A percentile compares a stretch with the other conserved stretches of the same genome.
These are phyloP conservation scores for Starmerella stigmatis DNA, from an alignment of 805 yeast genomes.

Conservation along the genomic window DNA sequence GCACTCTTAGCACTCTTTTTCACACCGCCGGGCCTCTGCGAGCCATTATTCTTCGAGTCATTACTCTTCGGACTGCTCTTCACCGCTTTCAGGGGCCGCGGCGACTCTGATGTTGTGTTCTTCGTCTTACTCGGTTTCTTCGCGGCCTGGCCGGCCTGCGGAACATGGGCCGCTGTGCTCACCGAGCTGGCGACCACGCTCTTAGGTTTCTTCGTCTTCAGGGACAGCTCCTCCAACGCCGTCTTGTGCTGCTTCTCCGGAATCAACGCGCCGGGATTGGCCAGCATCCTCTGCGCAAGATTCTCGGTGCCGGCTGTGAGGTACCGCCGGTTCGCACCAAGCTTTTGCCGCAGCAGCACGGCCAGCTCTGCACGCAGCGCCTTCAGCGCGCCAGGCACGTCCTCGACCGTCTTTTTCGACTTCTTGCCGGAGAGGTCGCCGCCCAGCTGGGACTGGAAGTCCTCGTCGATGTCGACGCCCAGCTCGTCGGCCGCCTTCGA, in stretches of 20 bases:
- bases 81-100: no score
- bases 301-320: conserved; percentile 30
- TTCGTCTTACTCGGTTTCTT: not conserved
- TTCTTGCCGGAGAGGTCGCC: conserved; percentile 41
- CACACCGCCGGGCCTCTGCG: not conserved
- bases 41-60: not conserved
- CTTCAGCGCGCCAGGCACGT: conserved; percentile 5
- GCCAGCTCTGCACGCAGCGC: conserved; percentile 24
- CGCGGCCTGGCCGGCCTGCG: no score
- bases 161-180: no score
- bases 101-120: not conserved
- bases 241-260: conserved; percentile 20
- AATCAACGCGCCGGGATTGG: conserved; percentile 19
- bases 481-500: conserved; percentile 86
- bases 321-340: conserved; percentile 26
- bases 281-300: conserved; percentile 28
- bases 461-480: conserved; percentile 68
- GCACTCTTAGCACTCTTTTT: not conserved
- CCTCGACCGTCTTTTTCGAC: conserved; percentile 33
- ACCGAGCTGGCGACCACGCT: not conserved
- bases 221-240: conserved; percentile 22
- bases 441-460: conserved; percentile 10
- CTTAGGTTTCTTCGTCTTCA: conserved; percentile 6
- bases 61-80: no score
- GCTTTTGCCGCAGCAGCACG: conserved; percentile 22